Evolutionary conservation across 371 early-diverging fungal genomes (phyloP), one percentile per base, ranked within the genome.

Genomic region (Zopfochytrium polystomum): DNA sequence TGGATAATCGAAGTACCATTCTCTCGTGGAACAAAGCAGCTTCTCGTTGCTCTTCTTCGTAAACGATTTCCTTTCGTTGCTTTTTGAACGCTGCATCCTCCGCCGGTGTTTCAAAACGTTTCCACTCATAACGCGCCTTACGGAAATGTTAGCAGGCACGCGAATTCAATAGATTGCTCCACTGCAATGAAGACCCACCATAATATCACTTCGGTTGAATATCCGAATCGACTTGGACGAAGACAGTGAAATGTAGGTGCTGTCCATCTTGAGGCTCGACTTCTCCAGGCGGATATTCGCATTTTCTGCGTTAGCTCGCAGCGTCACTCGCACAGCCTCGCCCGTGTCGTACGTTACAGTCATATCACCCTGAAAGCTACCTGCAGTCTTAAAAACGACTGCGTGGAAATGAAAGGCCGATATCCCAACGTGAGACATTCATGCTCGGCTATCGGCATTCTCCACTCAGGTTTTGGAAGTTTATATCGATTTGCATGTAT

Each of bases 101-200:
- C 18, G 55, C 58, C 6, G 64, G 65, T 9, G 65, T 74, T n/a
- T 66, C 52, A 66, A 72, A 77, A 42, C 42, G 55, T 56, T 78
- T 81, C 82, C 82, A 81, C 18, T 58, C 35, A 50, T 67, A 81
- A 23, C 54, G 67, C 2, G 68, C 72, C 79, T 78, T n/a, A n/a
- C n/a, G n/a, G 47, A 27, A 33, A 56, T 15, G n/a, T 46, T 25
- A 20, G 6, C 48, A 68, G 18, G 3, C 50, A 20, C 11, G 27
- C 59, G 20, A 34, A 23, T 45, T 1, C 22, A 20, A 27, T n/a
- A n/a, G n/a, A n/a, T n/a, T n/a, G n/a, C n/a, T n/a, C n/a, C n/a
- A 47, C 25, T 44, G 25, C 26, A 56, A 35, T 35, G n/a, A n/a
- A n/a, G n/a, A n/a, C n/a, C 35, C 47, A 80, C 80, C 72, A 78